These are phyloP conservation scores for Cryptomeria japonica DNA, from an alignment of 75 land plant species.

Conservation along the genomic window DNA sequence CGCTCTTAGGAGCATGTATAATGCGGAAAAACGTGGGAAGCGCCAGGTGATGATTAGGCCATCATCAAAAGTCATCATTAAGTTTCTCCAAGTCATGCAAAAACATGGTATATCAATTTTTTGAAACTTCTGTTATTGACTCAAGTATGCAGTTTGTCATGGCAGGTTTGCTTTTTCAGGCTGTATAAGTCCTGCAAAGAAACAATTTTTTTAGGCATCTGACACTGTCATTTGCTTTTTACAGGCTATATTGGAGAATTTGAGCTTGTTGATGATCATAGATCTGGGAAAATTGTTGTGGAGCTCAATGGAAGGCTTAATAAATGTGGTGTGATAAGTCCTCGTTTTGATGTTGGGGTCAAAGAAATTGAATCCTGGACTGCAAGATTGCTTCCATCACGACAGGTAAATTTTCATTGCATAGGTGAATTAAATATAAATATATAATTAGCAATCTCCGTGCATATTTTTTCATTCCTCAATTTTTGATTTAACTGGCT, in stretches of 20 bases:
- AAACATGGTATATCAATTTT: slow-evolving; percentile 47
- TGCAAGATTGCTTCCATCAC: slow-evolving; percentile 64
- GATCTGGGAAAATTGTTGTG: slow-evolving; percentile 60
- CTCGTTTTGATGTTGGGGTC: slow-evolving; percentile 64
- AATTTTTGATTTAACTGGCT: background rate
- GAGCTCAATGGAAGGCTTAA: slow-evolving; percentile 72
- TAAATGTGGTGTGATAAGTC: slow-evolving; percentile 73
- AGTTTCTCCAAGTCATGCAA: slow-evolving; percentile 70
- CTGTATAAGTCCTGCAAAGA: background rate
- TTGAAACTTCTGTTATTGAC: background rate
- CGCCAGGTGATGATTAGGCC: slow-evolving; percentile 68
- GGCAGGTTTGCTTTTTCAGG: background rate
- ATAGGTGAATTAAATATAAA: background rate
- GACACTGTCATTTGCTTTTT: background rate
- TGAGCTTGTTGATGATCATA: slow-evolving; percentile 67
- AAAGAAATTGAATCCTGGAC: slow-evolving; percentile 66
- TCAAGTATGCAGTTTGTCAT: background rate
- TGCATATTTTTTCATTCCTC: background rate
- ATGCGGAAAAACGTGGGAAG: slow-evolving; percentile 73
- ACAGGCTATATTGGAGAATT: slow-evolving; percentile 77
- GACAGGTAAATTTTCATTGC: slow-evolving; percentile 40
- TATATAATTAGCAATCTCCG: background rate
- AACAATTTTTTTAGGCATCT: background rate
- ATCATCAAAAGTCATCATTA: slow-evolving; percentile 68
- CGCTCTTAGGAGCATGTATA: slow-evolving; percentile 74